Conservation (phyloP, 305 asterid genomes). For the Solanum chacoense region DNA sequence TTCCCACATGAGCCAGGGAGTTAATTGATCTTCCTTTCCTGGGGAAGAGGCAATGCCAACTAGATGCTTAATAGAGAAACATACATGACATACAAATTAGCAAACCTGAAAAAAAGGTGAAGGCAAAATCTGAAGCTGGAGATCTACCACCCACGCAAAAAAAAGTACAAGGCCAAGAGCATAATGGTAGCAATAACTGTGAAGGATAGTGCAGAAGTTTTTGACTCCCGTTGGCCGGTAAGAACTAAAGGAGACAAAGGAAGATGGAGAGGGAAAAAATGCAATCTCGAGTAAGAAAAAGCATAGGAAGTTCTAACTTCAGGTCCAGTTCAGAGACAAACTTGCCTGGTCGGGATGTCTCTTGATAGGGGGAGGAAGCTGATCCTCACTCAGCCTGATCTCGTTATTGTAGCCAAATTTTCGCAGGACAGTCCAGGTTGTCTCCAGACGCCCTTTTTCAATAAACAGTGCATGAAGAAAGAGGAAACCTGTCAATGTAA, state of each 20-base stretch:
- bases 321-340: not conserved
- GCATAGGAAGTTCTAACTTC: not conserved
- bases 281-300: not conserved
- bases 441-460: conserved; percentile 96
- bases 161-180: not conserved
- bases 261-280: not conserved
- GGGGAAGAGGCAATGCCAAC: not conserved
- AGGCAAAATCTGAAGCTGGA: not conserved
- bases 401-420: conserved; percentile 96
- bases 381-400: conserved; percentile 81
- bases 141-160: not conserved
- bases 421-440: conserved; percentile 97
- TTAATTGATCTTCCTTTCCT: not conserved
- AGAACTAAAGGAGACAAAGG: not conserved
- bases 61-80: not conserved
- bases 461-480: conserved; percentile 98
- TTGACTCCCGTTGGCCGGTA: not conserved
- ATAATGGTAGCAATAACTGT: not conserved
- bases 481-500: conserved; percentile 91
- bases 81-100: not conserved
- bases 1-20: not conserved
- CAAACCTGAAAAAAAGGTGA: not conserved
- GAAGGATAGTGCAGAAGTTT: not conserved
- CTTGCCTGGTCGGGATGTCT: conserved; percentile 85
- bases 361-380: conserved; percentile 72